phyloP scores from a whole-genome alignment of 83 land plant genomes.

The Thuja plicata region DNA sequence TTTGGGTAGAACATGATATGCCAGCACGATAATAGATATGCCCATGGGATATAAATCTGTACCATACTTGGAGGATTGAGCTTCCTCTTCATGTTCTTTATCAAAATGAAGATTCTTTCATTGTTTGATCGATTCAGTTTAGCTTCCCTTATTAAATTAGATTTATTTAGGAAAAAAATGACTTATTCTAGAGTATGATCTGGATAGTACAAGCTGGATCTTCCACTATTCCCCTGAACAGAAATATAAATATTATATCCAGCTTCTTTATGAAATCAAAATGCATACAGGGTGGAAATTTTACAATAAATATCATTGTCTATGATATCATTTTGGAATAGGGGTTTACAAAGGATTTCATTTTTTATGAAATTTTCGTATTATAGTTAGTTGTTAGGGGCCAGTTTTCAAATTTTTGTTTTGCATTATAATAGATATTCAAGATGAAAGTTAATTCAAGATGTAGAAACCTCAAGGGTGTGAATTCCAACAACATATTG shows the following conservation, averaged over 20 bases:
- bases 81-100: background rate
- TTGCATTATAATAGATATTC: background rate
- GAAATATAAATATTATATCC: background rate
- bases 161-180: background rate
- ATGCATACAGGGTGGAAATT: background rate
- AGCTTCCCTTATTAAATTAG: background rate
- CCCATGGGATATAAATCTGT: background rate
- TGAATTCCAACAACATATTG: background rate
- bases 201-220: background rate
- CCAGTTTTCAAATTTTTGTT: background rate
- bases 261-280: background rate
- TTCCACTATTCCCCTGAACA: background rate
- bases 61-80: constrained; percentile 1
- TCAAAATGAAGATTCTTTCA: background rate
- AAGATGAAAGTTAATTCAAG: background rate
- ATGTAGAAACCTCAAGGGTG: background rate
- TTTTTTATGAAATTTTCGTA: background rate
- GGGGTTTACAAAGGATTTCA: background rate
- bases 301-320: background rate
- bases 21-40: constrained; percentile 4
- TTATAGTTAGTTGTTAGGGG: background rate
- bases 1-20: background rate
- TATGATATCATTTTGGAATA: background rate
- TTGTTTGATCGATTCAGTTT: constrained; percentile 4
- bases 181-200: background rate